A percentile compares a stretch with the other conserved stretches of the same genome.
Conservation (phyloP, 805 yeast genomes). For the Candida multigemmis region DNA sequence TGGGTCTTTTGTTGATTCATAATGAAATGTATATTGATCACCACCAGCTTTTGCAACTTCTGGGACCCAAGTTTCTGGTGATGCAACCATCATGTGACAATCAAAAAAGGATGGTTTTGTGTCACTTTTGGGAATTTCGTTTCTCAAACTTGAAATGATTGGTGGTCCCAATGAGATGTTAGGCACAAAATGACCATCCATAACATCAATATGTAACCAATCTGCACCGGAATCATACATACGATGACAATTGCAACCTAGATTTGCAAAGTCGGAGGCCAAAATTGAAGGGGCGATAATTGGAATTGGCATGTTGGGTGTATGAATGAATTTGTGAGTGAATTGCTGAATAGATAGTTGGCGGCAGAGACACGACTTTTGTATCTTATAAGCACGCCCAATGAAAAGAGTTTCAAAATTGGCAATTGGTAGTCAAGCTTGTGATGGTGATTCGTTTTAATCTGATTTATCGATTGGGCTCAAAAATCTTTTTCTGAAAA, state of each 20-base stretch:
- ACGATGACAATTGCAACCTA: conserved; percentile 80
- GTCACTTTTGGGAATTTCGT: conserved; percentile 61
- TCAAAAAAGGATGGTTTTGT: conserved; percentile 57
- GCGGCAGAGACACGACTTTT: no score
- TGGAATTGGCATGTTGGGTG: conserved; percentile 54
- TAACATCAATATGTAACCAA: conserved; percentile 96
- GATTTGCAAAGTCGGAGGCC: conserved; percentile 83
- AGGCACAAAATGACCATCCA: conserved; percentile 99
- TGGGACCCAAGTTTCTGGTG: conserved; percentile 89
- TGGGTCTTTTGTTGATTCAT: conserved; percentile 83
- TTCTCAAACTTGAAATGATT: conserved; percentile 68
- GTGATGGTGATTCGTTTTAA: no score
- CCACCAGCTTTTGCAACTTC: conserved; percentile 93
- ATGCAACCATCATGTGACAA: conserved; percentile 97
- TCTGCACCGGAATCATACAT: conserved; percentile 79
- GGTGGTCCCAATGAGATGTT: conserved; percentile 94
- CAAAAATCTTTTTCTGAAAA: no score
- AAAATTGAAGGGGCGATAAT: conserved; percentile 92
- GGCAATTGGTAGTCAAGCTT: no score
- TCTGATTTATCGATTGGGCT: no score
- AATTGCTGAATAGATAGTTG: no score
- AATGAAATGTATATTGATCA: conserved; percentile 92
- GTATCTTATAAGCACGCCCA: no score
- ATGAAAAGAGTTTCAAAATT: no score
- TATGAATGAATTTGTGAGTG: not conserved